Evolutionary conservation across 345 rosid genomes (phyloP).

Genomic region (Bruguiera gymnorhiza): DNA sequence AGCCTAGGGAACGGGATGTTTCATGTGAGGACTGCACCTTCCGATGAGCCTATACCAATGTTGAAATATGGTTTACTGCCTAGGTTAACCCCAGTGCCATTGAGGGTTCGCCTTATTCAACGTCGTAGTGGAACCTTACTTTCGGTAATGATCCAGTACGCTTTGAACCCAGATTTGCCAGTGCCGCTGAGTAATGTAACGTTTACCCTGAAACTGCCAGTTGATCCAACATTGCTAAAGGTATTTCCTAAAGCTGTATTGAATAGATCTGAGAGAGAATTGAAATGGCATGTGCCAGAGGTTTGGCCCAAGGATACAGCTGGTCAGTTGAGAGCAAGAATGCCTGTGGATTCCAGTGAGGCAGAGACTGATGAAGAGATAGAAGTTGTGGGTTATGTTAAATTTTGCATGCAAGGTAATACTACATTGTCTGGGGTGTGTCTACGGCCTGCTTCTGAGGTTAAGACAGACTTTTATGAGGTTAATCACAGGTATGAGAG

Average conservation of each 20-base stretch:
- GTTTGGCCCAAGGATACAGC: slow-evolving; percentile 70
- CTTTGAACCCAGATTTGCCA: slow-evolving; percentile 70
- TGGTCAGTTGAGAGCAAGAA: slow-evolving; percentile 73
- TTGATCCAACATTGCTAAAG: slow-evolving; percentile 88
- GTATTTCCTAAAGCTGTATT: slow-evolving; percentile 90
- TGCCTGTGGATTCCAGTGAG: slow-evolving; percentile 72
- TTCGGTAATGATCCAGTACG: slow-evolving; percentile 97
- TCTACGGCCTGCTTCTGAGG: slow-evolving; percentile 67
- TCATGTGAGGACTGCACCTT: slow-evolving; percentile 84
- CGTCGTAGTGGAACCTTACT: slow-evolving; percentile 88
- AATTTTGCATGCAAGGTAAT: slow-evolving; percentile 65
- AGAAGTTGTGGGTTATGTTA: slow-evolving; percentile 68
- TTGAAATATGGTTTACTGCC: slow-evolving; percentile 88
- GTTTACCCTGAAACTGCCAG: slow-evolving; percentile 81
- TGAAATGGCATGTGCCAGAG: slow-evolving; percentile 91
- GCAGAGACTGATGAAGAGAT: slow-evolving; percentile 66
- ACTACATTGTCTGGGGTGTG: slow-evolving; percentile 65
- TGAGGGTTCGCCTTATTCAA: slow-evolving; percentile 78
- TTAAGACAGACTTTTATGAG: slow-evolving; percentile 76
- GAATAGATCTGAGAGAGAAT: slow-evolving; percentile 76
- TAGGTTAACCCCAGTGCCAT: slow-evolving; percentile 76
- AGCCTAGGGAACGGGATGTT: slow-evolving; percentile 88
- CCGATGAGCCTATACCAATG: slow-evolving; percentile 87
- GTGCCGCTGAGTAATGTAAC: slow-evolving; percentile 67
- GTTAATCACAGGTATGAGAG: slow-evolving; percentile 73